These are phyloP conservation scores for Coemansia sp. DNA, from an alignment of 192 early-diverging fungal species.

Conservation along the genomic window DNA sequence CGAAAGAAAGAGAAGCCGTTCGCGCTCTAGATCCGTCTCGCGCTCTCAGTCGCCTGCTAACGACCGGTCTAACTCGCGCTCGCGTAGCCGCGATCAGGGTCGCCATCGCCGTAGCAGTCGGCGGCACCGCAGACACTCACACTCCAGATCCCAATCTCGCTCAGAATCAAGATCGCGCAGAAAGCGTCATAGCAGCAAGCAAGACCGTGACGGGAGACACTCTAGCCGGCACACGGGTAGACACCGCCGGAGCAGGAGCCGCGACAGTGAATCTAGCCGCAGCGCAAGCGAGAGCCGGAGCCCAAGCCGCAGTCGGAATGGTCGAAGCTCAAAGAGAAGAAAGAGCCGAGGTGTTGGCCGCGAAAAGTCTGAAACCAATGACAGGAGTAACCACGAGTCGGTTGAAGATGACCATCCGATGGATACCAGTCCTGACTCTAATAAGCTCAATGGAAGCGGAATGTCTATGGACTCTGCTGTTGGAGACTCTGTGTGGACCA, in stretches of 20 bases:
- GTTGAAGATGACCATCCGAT: constrained; percentile 11
- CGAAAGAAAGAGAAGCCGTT: constrained; percentile 19
- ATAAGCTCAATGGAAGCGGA: not conserved
- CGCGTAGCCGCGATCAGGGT: constrained; percentile 19
- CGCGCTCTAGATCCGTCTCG: constrained; percentile 14
- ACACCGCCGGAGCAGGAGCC: constrained; percentile 20
- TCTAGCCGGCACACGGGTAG: constrained; percentile 10
- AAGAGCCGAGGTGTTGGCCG: constrained; percentile 9
- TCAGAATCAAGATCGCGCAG: constrained; percentile 17
- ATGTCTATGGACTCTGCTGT: not conserved
- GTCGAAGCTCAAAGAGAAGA: constrained; percentile 6
- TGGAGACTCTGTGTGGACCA: not conserved
- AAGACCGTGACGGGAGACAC: constrained; percentile 2
- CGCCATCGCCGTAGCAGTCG: constrained; percentile 14
- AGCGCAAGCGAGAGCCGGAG: constrained; percentile 18
- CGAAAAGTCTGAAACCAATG: not conserved
- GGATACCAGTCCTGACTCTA: not conserved
- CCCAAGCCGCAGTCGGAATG: constrained; percentile 20
- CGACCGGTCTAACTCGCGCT: constrained; percentile 16
- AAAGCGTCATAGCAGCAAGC: constrained; percentile 12
- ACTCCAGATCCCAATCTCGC: constrained; percentile 17
- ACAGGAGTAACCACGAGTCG: not conserved
- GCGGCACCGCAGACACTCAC: constrained; percentile 25
- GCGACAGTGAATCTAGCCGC: constrained; percentile 15
- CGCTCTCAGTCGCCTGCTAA: constrained; percentile 24